Base-by-base conservation (phyloP, 495 filamentous ascomycete genomes). In the Collariella sp. region DNA sequence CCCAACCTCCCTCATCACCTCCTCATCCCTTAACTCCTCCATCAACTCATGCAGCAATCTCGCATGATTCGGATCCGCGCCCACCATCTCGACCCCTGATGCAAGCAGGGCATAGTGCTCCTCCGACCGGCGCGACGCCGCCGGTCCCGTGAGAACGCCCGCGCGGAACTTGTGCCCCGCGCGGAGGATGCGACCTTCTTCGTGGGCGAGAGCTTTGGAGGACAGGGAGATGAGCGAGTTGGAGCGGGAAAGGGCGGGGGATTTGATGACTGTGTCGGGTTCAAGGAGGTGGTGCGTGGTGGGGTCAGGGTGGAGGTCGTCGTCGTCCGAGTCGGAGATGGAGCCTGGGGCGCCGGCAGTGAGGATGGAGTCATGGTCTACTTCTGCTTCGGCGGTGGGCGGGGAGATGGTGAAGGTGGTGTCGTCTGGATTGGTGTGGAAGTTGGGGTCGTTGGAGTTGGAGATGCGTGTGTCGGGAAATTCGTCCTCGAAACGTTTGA, bases 401-500 rank as follows among this genome's bases (percentile, higher is more conserved):
- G 52, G 38, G 23, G 18, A 33, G 36, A n/a, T 54, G 60, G 16
- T 58, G 15, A 38, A 11, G 4, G 40, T 64, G 13, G 60, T 64
- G 9, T 62, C 58, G 10, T 22, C 63, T 31, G 57, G 53, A 62
- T 59, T 26, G 64, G 26, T 24, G 31, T 19, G 53, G 45, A 10
- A 43, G 40, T 49, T 54, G 33, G 60, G 55, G 18, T 55, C 64
- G 20, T 56, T 62, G 40, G 63, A 57, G 23, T 58, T 40, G 12
- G 63, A 55, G 52, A 90, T 68, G 13, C 88, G 82, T 1, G 85
- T 91, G 63, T 97, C 93, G 11, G 93, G 93, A 62, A 89, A 98
- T 69, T 96, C 91, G 62, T 91, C 84, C 64, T 97, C 93, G 57
- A 98, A 98, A 18, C 93, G 87, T 62, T 86, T 81, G 64, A 97